Base-by-base conservation (phyloP, 2,329 filamentous ascomycete genomes). In the Penicillium expansum region DNA sequence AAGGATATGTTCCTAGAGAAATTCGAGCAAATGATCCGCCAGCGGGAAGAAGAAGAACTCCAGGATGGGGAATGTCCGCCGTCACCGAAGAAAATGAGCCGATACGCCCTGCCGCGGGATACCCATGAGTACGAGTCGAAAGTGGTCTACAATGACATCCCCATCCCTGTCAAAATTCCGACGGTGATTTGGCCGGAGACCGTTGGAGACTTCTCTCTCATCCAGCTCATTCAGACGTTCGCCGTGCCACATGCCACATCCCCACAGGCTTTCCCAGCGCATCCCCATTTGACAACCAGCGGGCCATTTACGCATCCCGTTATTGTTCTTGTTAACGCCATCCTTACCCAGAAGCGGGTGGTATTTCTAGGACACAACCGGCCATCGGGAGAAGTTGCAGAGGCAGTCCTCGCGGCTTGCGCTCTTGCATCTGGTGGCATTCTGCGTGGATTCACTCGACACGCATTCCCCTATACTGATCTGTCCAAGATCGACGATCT, bases 1-100 rank as follows among this genome's bases (percentile, higher is more conserved):
- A 96, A 95, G 71, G 94, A 99, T 71, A 85, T 99, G 67, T 99
- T 99, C 70, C 85, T 97, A 32, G 94, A 99, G 71, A 99, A 97
- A 71, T 99, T 99, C 67, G 92, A 97, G 74, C 86, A 89, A 61
- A 96, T 97, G 87, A 89, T 96, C 55, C 85, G 92, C 63, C 90
- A 90, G 76, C 86, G 91, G 13, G 86, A 91, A 61, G 90, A 85
- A 58, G 78, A 77, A 38, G 71, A 71, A 41, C 55, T 59, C 9
- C 65, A 64, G 13, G 67, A 70, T n/a, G 64, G 67, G 5, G 68
- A 73, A 18, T 71, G 60, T 65, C 77, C 68, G 57, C 72, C 66
- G 53, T 77, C 67, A 73, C 69, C 85, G 59, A 83, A 82, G 52
- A 86, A 86, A 39, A 82, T 87, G 60, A 76, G 85, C 16, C 81